These are phyloP conservation scores for Daldinia sp. DNA, from an alignment of 2,329 filamentous ascomycete genomes.

Conservation along the genomic window DNA sequence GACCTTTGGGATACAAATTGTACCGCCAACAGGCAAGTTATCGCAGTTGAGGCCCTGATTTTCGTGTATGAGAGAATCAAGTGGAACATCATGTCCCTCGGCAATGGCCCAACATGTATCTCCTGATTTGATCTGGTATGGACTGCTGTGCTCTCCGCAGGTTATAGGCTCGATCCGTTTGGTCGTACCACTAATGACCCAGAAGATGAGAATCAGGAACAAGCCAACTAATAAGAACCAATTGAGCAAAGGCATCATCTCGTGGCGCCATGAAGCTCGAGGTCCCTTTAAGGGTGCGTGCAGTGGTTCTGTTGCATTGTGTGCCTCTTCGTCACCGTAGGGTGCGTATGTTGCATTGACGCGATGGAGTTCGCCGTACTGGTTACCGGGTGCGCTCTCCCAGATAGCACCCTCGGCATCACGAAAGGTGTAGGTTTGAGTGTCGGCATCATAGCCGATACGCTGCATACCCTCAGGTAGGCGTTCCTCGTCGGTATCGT, in stretches of 20 bases:
- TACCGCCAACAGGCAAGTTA: constrained; percentile 51
- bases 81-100: constrained; percentile 50
- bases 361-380: constrained; percentile 53
- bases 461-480: constrained; percentile 59
- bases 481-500: constrained; percentile 54
- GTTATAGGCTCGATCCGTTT: constrained; percentile 31
- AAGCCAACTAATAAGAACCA: constrained; percentile 64
- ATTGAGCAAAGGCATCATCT: constrained; percentile 64
- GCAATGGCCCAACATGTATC: constrained; percentile 65
- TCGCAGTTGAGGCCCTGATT: constrained; percentile 60
- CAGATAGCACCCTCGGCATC: constrained; percentile 54
- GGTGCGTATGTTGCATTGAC: constrained; percentile 35
- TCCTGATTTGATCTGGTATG: constrained; percentile 54
- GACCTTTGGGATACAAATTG: constrained; percentile 55
- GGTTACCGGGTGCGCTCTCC: constrained; percentile 56
- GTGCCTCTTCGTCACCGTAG: constrained; percentile 37
- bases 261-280: constrained; percentile 57
- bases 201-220: constrained; percentile 59
- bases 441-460: constrained; percentile 60
- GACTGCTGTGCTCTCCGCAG: constrained; percentile 45
- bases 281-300: constrained; percentile 23
- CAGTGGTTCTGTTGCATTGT: constrained; percentile 35
- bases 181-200: constrained; percentile 53
- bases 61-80: constrained; percentile 56
- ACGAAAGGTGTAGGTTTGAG: constrained; percentile 56